phyloP scores from a whole-genome alignment of 805 yeast species.

The Nakazawaea ernobii region DNA sequence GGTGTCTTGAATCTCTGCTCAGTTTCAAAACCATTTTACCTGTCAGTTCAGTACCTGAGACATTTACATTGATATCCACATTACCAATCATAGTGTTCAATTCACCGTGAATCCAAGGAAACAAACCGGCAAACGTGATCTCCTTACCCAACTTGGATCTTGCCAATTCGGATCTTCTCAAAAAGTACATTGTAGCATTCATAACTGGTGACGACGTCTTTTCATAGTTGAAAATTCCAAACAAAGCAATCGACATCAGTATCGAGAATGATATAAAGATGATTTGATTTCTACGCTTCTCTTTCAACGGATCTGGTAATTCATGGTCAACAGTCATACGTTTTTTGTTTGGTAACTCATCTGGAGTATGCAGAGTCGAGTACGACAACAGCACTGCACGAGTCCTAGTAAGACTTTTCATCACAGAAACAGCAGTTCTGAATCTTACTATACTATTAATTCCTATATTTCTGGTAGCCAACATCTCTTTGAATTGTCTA shows the following conservation, averaged over 20 bases:
- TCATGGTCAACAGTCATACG: slow-evolving; percentile 70
- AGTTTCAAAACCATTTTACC: slow-evolving; percentile 65
- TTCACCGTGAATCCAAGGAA: slow-evolving; percentile 89
- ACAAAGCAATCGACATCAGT: slow-evolving; percentile 48
- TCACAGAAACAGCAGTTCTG: neutral
- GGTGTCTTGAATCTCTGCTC: slow-evolving; percentile 52
- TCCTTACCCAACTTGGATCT: slow-evolving; percentile 64
- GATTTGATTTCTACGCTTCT: slow-evolving; percentile 41
- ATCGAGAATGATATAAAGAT: slow-evolving; percentile 52
- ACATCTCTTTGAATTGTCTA: neutral
- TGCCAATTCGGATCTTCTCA: slow-evolving; percentile 69
- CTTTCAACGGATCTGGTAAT: slow-evolving; percentile 73
- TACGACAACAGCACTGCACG: neutral
- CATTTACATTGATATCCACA: slow-evolving; percentile 66
- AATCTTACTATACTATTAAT: neutral
- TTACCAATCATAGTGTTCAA: slow-evolving; percentile 79
- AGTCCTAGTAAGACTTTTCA: neutral
- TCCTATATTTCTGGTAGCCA: slow-evolving; percentile 1
- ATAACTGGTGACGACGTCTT: slow-evolving; percentile 86
- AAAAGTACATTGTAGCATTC: slow-evolving; percentile 76
- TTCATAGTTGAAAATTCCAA: slow-evolving; percentile 85
- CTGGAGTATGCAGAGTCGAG: slow-evolving; percentile 4
- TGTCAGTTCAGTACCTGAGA: slow-evolving; percentile 56
- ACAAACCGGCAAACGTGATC: slow-evolving; percentile 63
- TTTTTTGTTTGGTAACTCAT: slow-evolving; percentile 16